phyloP scores from a whole-genome alignment of 2,329 filamentous ascomycete species.

The Fusarium nurragi region DNA sequence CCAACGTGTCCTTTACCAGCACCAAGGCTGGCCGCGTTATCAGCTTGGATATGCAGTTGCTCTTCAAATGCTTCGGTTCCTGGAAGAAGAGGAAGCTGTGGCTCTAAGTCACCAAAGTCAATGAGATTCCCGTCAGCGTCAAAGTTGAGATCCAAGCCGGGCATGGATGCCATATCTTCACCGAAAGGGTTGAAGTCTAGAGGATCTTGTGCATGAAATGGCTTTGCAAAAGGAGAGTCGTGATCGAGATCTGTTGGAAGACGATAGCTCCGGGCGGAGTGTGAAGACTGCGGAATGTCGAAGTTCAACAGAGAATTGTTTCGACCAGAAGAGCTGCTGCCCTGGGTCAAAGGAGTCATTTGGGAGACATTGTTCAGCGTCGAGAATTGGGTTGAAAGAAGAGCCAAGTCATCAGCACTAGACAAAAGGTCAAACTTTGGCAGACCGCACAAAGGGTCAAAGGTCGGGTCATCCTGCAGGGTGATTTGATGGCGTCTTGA shows the following conservation, averaged over 20 bases:
- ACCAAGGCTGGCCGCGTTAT: constrained; percentile 14
- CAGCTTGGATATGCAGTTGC: constrained; percentile 13
- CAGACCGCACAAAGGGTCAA: constrained; percentile 55
- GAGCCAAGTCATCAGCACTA: constrained; percentile 47
- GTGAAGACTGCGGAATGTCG: constrained; percentile 50
- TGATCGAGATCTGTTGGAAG: constrained; percentile 50
- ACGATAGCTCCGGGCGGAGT: constrained; percentile 46
- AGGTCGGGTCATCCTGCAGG: constrained; percentile 83
- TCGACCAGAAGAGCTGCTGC: constrained; percentile 45
- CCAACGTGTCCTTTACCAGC: constrained; percentile 24
- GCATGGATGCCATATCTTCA: constrained; percentile 52
- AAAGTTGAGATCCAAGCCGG: constrained; percentile 59
- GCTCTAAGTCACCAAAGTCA: constrained; percentile 50
- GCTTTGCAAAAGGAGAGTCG: constrained; percentile 44
- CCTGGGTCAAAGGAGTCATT: constrained; percentile 55
- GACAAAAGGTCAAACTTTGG: constrained; percentile 51
- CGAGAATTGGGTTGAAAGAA: constrained; percentile 51
- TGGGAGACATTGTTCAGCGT: constrained; percentile 54
- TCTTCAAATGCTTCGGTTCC: constrained; percentile 21
- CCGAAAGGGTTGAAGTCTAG: constrained; percentile 49
- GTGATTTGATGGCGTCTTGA: constrained; percentile 78
- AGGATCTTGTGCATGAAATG: constrained; percentile 26
- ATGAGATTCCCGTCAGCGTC: constrained; percentile 62
- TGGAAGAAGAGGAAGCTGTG: constrained; percentile 56
- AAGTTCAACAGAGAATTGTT: constrained; percentile 45